Base-by-base conservation (phyloP, 2,329 filamentous ascomycete genomes). In the Fusarium musae region DNA sequence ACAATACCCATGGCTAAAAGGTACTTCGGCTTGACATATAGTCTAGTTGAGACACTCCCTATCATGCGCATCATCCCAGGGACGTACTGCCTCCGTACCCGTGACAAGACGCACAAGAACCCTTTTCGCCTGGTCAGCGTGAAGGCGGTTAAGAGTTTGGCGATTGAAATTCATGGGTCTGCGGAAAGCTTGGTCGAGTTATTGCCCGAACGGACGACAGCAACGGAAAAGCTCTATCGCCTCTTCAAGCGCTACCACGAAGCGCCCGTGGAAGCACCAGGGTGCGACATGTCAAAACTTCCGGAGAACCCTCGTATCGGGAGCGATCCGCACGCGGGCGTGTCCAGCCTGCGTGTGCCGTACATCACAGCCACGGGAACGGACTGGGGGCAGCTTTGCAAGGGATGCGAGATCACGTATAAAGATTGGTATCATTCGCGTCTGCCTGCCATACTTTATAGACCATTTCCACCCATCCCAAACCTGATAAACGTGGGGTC, bases 21-120 rank as follows among this genome's bases (percentile, higher is more conserved):
- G 26, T 56, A 37, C 15, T 56, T 56, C 2, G 10, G 2, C 11
- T 40, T 40, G 36, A 56, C 52, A 3, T 6, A 32, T 1, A 11
- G 3, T 2, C 30, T 34, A 13, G 21, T 23, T 2, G 30, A 34
- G 16, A 34, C 47, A 2, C 47, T 50, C 2, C 30, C 2, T 1
- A 50, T 34, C 3, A 50, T 50, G 47, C 16, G 8, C 11, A 19
- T 50, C 8, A 50, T 50, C 8, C 47, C 47, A 13, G 47, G n/a
- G 8, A 23, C 2, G 3, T 50, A 50, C 15, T 15, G 30, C 3
- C 4, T 34, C 16, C 1, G n/a, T 5, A 9, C 7, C n/a, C 11
- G 0, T 19, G n/a, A 7, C 5, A 50, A 13, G n/a, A 0, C 1
- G 2, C 30, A 34, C 30, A 5, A 3, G 1, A 2, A 19, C 4